Percentiles rank a stretch among this genome's conserved stretches.
Conservation (phyloP, 495 filamentous ascomycete genomes). For the Clavariopsis aquatica region DNA sequence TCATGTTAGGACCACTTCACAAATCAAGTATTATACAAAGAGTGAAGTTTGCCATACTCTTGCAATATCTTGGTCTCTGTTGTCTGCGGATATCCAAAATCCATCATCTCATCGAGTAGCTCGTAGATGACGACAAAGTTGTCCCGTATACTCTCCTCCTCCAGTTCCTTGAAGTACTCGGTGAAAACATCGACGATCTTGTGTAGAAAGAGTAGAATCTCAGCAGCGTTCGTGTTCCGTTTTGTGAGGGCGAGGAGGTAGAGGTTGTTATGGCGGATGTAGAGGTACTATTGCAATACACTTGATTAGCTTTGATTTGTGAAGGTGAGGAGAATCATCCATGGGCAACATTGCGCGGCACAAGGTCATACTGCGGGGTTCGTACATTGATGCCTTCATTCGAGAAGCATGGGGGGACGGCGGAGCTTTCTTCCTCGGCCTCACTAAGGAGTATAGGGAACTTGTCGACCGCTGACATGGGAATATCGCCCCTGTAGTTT, state of each 20-base stretch:
- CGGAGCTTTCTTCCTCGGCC: conserved; percentile 98
- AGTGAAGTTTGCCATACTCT: conserved; percentile 56
- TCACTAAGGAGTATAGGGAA: conserved; percentile 96
- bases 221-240: conserved; percentile 97
- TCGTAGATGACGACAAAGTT: conserved; percentile 99
- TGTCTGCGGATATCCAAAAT: conserved; percentile 98
- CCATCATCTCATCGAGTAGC: conserved; percentile 99
- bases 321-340: too few relatives aligned
- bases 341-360: too few relatives aligned
- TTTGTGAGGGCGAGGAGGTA: conserved; percentile 98
- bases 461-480: conserved; percentile 98
- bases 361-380: too few relatives aligned
- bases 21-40: background rate
- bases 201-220: conserved; percentile 97
- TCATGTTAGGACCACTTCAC: background rate
- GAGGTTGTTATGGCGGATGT: conserved; percentile 99
- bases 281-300: conserved; percentile 73
- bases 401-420: conserved; percentile 97
- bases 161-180: conserved; percentile 99
- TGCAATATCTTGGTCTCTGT: conserved; percentile 99
- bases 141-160: conserved; percentile 98
- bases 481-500: conserved; percentile 98
- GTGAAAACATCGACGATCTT: conserved; percentile 99
- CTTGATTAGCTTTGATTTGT: conserved; percentile 2
- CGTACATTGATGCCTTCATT: conserved; percentile 94